Evolutionary conservation across 371 early-diverging fungal genomes (phyloP).

Genomic region (Mortierella sp.): DNA sequence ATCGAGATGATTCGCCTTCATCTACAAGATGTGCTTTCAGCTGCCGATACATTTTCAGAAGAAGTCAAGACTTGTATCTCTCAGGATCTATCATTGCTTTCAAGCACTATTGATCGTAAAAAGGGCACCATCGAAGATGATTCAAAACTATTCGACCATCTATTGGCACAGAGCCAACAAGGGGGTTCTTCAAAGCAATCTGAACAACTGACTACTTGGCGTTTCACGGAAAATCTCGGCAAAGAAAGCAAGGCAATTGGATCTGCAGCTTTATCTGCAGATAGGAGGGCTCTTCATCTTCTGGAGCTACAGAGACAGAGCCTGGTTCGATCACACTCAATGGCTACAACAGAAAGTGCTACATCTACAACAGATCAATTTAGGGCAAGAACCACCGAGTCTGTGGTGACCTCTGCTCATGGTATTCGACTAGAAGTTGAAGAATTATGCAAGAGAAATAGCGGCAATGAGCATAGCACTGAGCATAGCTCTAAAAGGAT

Average conservation of each 20-base stretch:
- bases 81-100: constrained; percentile 21
- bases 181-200: background rate
- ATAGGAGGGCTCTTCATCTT: background rate
- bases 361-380: too few species aligned
- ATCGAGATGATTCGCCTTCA: constrained; percentile 22
- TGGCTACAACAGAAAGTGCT: constrained; percentile 5
- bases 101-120: constrained; percentile 4
- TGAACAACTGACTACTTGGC: constrained; percentile 5
- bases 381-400: too few species aligned
- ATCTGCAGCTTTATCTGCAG: background rate
- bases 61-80: constrained; percentile 12
- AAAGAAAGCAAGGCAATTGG: background rate
- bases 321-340: constrained; percentile 14
- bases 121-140: constrained; percentile 15
- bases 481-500: background rate
- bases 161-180: constrained; percentile 11
- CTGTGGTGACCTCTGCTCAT: too few species aligned
- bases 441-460: too few species aligned
- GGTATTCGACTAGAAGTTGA: too few species aligned
- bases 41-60: background rate
- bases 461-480: background rate
- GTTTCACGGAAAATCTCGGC: background rate
- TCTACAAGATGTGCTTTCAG: constrained; percentile 5
- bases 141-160: constrained; percentile 1
- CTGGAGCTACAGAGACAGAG: background rate